Base-by-base conservation (phyloP, 805 yeast genomes). In the Wickerhamomyces chaumierensis region DNA sequence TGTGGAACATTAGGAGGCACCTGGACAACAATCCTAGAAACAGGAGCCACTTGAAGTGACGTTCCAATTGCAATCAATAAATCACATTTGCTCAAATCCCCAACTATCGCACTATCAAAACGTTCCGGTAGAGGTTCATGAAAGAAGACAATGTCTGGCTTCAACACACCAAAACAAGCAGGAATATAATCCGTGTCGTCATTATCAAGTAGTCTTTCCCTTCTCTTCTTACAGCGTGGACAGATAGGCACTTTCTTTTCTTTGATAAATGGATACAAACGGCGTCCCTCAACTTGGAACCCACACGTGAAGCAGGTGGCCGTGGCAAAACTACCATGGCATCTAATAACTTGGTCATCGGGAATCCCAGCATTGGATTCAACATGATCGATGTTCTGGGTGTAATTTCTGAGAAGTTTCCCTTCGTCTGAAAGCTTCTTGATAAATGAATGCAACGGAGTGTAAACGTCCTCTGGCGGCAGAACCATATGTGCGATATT, bases 251-350 rank as follows among this genome's bases (percentile, higher is more conserved):
- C 61, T 40, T 73, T 73, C 36, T 72, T 65, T 2, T 61, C 60
- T 46, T 79, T 63, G 32, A 87, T 76, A 38, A 71, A 73, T 13
- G 69, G 68, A 50, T 66, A 83, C 2, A 87, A 65, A 18, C 68
- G 66, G 37, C 69, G 73, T 15, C 96, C 96, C 2, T 73, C 71
- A 7, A 78, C 73, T 52, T 69, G 63, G 53, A 71, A 71, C 36
- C 73, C 69, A 56, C 96, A 87, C 3, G 88, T n/a, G n/a, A n/a
- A n/a, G n/a, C 96, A 87, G 3, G 87, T 75, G 8, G 95, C 96
- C 0, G 74, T 71, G 0, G 94, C 94, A 58, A 87, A 87, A 2
- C 94, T 83, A 1, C 96, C 96, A 59, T 87, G 96, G 54, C 96
- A 87, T 58, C 86, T 95, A 18, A 87, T 81, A 45, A 82, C 56